Base-by-base conservation (phyloP, 202 grass and related monocot genomes). In the Digitaria exilis region DNA sequence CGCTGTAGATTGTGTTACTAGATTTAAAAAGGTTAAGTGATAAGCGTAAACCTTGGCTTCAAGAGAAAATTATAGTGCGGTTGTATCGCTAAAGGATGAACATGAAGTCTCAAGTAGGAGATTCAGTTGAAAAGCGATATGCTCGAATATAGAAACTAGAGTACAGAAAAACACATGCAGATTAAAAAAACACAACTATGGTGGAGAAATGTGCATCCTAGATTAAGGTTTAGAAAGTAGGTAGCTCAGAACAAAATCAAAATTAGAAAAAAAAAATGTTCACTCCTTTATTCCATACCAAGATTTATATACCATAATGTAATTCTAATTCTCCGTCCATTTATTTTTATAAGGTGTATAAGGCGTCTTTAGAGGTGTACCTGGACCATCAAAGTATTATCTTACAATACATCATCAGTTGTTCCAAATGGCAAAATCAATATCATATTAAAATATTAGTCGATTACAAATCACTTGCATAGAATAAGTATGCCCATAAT, bases 51-150 rank as follows among this genome's bases (percentile, higher is more conserved):
- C n/a, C 49, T 49, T 29, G 28, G 51, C 8, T 68, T 77, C 71
- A 24, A 43, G 35, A 76, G 18, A 57, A 57, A 76, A n/a, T n/a
- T 26, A 19, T 45, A 58, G 69, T 25, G 19, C n/a, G 37, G 50
- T 2, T 24, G n/a, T 9, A 32, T 69, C 35, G 13, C 28, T 35
- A 73, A 26, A 72, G 7, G 15, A 44, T 1, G 28, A 45, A 24
- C 12, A 71, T 2, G 61, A 72, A 72, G 31, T 16, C 9, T 22
- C 39, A 81, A 71, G 35, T 34, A 14, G 15, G 18, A 80, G 5
- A 60, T 72, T 60, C 30, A 71, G 37, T 69, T 59, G 21, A 70
- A 55, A 34, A 60, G 67, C 29, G n/a, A n/a, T n/a, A n/a, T n/a
- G 21, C 60, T 48, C 11, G 6, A 65, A 9, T 52, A 55, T 15